Percentiles rank a stretch among this genome's conserved stretches.
Conservation (phyloP, 75 land plant genomes). For the Ceratopteris richardii region DNA sequence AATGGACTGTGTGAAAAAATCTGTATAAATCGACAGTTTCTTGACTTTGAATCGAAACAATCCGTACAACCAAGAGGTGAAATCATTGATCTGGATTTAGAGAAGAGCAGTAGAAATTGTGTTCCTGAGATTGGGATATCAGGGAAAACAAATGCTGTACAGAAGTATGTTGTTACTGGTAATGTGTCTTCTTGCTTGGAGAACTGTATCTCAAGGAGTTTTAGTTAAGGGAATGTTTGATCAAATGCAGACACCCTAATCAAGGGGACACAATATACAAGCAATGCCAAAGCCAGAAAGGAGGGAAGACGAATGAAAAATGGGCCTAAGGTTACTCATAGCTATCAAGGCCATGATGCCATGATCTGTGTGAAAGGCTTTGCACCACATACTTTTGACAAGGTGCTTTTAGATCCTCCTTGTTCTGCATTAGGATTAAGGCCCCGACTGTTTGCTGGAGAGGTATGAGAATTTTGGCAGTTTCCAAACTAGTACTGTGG, state of each 20-base stretch:
- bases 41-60: too few species aligned
- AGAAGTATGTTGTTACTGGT: too few species aligned
- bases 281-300: constrained; percentile 47
- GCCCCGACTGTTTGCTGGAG: constrained; percentile 82
- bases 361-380: constrained; percentile 61
- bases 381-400: constrained; percentile 68
- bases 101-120: too few species aligned
- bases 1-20: constrained; percentile 13
- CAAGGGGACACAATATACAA: constrained; percentile 20
- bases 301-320: constrained; percentile 48
- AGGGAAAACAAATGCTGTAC: too few species aligned
- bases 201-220: too few species aligned
- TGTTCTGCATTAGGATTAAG: constrained; percentile 95
- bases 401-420: constrained; percentile 93
- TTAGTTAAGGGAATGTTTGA: background rate
- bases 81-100: too few species aligned
- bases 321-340: constrained; percentile 57
- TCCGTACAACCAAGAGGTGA: too few species aligned
- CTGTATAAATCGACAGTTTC: too few species aligned
- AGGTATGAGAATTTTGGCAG: constrained; percentile 38
- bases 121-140: too few species aligned
- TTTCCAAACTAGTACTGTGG: background rate
- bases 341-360: constrained; percentile 27
- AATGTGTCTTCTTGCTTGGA: too few species aligned
- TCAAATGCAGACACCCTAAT: background rate